These are phyloP conservation scores for Russula foetens DNA, from an alignment of 768 basidiomycete genomes.

Conservation along the genomic window DNA sequence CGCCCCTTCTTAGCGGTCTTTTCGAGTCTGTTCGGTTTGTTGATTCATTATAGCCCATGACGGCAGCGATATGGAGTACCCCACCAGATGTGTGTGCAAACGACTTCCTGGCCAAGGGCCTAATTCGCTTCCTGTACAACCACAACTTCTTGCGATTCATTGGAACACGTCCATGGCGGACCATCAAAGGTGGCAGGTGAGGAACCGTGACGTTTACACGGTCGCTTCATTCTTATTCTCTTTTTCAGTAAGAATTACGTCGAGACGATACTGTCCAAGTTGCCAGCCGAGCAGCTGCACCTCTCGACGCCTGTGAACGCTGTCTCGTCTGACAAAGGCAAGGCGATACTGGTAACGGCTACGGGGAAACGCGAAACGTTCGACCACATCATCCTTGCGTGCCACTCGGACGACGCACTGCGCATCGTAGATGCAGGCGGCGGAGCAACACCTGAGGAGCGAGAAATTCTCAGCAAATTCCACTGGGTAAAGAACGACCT, in stretches of 20 bases:
- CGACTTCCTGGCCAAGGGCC: constrained; percentile 62
- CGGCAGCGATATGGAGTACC: constrained; percentile 74
- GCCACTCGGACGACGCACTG: constrained; percentile 60
- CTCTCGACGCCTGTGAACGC: constrained; percentile 46
- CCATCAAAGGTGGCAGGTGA: constrained; percentile 64
- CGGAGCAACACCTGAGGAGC: constrained; percentile 44
- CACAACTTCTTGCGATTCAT: constrained; percentile 66
- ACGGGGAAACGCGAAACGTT: constrained; percentile 39
- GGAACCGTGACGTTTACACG: constrained; percentile 30
- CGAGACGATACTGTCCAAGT: constrained; percentile 44
- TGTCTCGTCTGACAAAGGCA: constrained; percentile 24
- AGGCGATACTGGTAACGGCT: constrained; percentile 40
- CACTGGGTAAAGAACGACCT: constrained; percentile 62
- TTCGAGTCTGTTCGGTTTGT: too few species aligned
- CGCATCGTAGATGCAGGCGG: constrained; percentile 42
- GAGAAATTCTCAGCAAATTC: constrained; percentile 47
- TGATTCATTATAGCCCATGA: constrained; percentile 52
- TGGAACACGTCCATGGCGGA: constrained; percentile 65
- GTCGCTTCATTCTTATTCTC: background rate
- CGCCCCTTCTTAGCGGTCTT: too few species aligned
- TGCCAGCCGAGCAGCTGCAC: constrained; percentile 48
- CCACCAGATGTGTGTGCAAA: constrained; percentile 60
- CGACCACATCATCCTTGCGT: constrained; percentile 69
- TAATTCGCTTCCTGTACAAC: constrained; percentile 67
- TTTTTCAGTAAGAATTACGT: constrained; percentile 45